Evolutionary conservation across 192 early-diverging fungal species (phyloP).

Genomic region (Diversispora eburnea): DNA sequence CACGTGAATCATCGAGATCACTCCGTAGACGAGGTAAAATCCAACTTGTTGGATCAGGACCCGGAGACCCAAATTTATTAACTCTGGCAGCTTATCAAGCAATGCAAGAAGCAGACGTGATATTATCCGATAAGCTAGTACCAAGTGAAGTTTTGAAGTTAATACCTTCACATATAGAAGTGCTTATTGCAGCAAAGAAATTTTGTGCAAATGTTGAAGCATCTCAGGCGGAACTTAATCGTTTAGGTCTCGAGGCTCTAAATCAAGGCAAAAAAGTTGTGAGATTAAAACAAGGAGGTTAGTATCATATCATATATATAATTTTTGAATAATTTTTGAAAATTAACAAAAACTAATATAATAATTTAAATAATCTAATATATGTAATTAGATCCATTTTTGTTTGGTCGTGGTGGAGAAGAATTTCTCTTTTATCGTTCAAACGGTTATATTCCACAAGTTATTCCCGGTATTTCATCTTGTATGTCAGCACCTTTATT

Average conservation of each 20-base stretch:
- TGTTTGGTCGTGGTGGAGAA: slow-evolving; percentile 92
- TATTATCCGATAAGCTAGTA: slow-evolving; percentile 81
- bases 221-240: slow-evolving; percentile 78
- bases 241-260: slow-evolving; percentile 59
- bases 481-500: slow-evolving; percentile 70
- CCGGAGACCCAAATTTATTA: slow-evolving; percentile 79
- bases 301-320: not conserved
- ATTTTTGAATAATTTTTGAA: not conserved
- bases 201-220: slow-evolving; percentile 70
- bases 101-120: slow-evolving; percentile 70
- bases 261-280: slow-evolving; percentile 70
- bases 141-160: slow-evolving; percentile 57
- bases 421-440: slow-evolving; percentile 74
- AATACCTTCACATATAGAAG: slow-evolving; percentile 45
- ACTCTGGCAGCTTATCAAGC: slow-evolving; percentile 68
- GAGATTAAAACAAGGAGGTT: slow-evolving; percentile 82
- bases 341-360: not conserved
- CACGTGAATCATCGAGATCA: not conserved
- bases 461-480: slow-evolving; percentile 76
- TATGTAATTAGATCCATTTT: slow-evolving; percentile 64
- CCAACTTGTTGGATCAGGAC: slow-evolving; percentile 79
- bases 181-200: slow-evolving; percentile 65
- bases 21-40: slow-evolving; percentile 43
- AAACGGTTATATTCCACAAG: slow-evolving; percentile 63
- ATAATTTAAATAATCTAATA: not conserved